phyloP scores from a whole-genome alignment of 768 basidiomycete species.

The Gloeostereum incarnatum region DNA sequence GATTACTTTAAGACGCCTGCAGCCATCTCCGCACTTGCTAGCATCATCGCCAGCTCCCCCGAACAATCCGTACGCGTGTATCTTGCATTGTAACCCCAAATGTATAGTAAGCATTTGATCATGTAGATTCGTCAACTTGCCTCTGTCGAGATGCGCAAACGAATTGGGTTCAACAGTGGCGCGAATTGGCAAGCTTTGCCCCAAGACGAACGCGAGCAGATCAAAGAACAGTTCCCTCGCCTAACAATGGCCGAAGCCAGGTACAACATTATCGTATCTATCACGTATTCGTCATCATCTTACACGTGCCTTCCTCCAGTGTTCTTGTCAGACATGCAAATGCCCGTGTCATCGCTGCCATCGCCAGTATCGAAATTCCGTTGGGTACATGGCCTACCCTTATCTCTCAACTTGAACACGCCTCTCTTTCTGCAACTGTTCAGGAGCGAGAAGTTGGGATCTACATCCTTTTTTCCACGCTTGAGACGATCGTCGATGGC shows the following conservation, averaged over 20 bases:
- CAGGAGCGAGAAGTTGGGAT: slow-evolving; percentile 92
- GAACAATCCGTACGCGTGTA: slow-evolving; percentile 62
- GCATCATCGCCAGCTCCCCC: slow-evolving; percentile 79
- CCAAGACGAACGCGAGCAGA: slow-evolving; percentile 61
- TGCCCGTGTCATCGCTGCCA: slow-evolving; percentile 87
- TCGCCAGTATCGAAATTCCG: slow-evolving; percentile 83
- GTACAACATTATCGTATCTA: slow-evolving; percentile 32
- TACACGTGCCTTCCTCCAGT: slow-evolving; percentile 29
- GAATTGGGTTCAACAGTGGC: slow-evolving; percentile 71
- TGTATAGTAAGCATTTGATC: slow-evolving; percentile 3
- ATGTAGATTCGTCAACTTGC: slow-evolving; percentile 90
- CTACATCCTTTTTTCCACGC: slow-evolving; percentile 82
- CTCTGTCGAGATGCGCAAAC: slow-evolving; percentile 94
- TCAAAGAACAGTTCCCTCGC: slow-evolving; percentile 78
- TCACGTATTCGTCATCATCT: slow-evolving; percentile 7
- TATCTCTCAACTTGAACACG: slow-evolving; percentile 67
- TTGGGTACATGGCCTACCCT: slow-evolving; percentile 77
- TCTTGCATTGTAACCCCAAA: slow-evolving; percentile 4
- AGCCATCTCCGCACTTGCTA: slow-evolving; percentile 88
- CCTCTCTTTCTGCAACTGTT: slow-evolving; percentile 46
- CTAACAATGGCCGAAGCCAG: slow-evolving; percentile 69
- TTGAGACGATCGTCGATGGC: slow-evolving; percentile 88
- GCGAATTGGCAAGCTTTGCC: slow-evolving; percentile 73
- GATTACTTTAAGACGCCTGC: slow-evolving; percentile 87
- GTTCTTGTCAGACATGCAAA: slow-evolving; percentile 88